Percentiles rank a stretch among this genome's conserved stretches.
Conservation (phyloP, 2,329 filamentous ascomycete genomes). For the Lecanoromycetidae sp. region DNA sequence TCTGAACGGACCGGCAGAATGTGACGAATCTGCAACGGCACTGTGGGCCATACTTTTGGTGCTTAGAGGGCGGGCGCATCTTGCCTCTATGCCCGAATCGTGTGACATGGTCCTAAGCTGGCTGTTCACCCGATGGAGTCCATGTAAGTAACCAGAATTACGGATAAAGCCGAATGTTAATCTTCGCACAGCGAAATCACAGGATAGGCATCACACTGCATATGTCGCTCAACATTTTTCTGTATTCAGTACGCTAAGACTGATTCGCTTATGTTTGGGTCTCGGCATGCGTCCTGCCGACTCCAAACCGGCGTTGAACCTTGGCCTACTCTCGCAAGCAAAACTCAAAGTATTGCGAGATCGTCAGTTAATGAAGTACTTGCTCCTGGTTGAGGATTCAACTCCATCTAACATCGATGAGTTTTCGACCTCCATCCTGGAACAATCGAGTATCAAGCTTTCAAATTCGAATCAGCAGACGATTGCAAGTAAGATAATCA, state of each 20-base stretch:
- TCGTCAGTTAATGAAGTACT: conserved; percentile 35
- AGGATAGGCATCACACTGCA: conserved; percentile 55
- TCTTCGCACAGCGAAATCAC: conserved; percentile 36
- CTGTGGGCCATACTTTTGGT: conserved; percentile 61
- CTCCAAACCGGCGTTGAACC: conserved; percentile 24
- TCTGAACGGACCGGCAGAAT: conserved; percentile 62
- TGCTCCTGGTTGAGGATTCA: conserved; percentile 3
- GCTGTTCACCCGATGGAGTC: conserved; percentile 64
- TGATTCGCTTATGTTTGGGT: conserved; percentile 61
- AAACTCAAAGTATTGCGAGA: conserved; percentile 33
- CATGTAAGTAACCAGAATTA: conserved; percentile 13
- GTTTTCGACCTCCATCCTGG: neutral
- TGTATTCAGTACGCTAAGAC: conserved; percentile 49
- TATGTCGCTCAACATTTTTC: conserved; percentile 42
- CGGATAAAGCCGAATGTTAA: conserved; percentile 11
- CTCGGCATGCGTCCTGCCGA: conserved; percentile 24
- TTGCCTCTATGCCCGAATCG: conserved; percentile 54
- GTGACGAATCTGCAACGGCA: conserved; percentile 67
- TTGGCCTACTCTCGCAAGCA: conserved; percentile 32
- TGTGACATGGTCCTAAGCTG: conserved; percentile 60
- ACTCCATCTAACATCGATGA: neutral
- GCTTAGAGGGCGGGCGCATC: conserved; percentile 53
- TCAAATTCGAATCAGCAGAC: conserved; percentile 5
- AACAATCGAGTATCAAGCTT: neutral
- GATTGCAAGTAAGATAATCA: neutral